These are phyloP conservation scores for Suillus brevipes DNA, from an alignment of 768 basidiomycete species.

Conservation along the genomic window DNA sequence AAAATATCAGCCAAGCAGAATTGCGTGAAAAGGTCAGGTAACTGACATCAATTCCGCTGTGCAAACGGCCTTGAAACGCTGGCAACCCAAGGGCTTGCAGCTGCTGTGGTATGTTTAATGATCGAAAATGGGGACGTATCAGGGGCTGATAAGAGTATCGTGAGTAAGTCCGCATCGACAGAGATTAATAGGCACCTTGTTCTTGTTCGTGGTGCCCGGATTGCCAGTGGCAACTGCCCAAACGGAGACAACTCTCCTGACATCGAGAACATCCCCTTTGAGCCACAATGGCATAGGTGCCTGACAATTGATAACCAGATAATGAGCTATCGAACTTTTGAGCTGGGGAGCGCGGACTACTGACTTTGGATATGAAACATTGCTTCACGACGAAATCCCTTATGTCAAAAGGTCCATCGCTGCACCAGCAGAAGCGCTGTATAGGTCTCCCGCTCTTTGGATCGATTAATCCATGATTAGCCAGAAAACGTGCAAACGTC, in stretches of 20 bases:
- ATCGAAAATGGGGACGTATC: slow-evolving; percentile 22
- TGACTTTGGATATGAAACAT: slow-evolving; percentile 81
- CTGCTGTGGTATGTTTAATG: slow-evolving; percentile 74
- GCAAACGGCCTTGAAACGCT: slow-evolving; percentile 79
- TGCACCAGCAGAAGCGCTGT: slow-evolving; percentile 77
- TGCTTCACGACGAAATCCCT: slow-evolving; percentile 88
- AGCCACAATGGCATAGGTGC: slow-evolving; percentile 74
- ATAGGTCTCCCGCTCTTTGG: slow-evolving; percentile 53
- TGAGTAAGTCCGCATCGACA: neutral
- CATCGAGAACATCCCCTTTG: slow-evolving; percentile 71
- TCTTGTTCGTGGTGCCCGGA: slow-evolving; percentile 12
- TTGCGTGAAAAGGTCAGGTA: neutral
- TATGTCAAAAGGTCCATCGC: slow-evolving; percentile 81
- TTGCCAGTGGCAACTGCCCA: slow-evolving; percentile 31
- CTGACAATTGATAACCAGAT: slow-evolving; percentile 34
- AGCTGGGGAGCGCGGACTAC: slow-evolving; percentile 20
- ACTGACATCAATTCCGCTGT: slow-evolving; percentile 90
- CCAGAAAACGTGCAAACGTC: slow-evolving; percentile 65
- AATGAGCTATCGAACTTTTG: neutral
- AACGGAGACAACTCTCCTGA: slow-evolving; percentile 57
- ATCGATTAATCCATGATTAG: slow-evolving; percentile 69
- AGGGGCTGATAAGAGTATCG: slow-evolving; percentile 16
- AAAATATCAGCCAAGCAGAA: slow-evolving; percentile 11
- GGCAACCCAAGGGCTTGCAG: slow-evolving; percentile 69
- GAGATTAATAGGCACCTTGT: slow-evolving; percentile 17